Evolutionary conservation across 441 rosid genomes (phyloP).

Genomic region (Dalechampia spathulata): DNA sequence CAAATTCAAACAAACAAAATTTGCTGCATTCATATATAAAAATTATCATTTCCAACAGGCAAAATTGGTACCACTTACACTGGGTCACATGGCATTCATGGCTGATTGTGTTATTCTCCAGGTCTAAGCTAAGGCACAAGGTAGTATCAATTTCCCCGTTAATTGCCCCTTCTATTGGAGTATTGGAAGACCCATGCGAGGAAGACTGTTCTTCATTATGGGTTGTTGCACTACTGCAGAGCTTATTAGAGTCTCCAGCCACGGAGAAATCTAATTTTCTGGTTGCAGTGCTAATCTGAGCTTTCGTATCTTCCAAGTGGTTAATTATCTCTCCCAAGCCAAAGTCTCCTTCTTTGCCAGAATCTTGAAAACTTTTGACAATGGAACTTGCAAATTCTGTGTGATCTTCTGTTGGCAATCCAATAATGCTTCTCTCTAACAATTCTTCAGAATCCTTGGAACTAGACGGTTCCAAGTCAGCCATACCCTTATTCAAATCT

Average conservation of each 20-base stretch:
- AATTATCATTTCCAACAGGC: neutral
- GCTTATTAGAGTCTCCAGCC: neutral
- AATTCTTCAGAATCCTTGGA: neutral
- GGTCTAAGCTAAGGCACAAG: neutral
- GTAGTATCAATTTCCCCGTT: neutral
- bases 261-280: neutral
- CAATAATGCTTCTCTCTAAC: neutral
- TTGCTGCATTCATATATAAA: neutral
- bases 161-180: neutral
- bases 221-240: neutral
- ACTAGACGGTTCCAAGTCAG: neutral
- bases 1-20: neutral
- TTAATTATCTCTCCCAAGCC: neutral
- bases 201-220: neutral
- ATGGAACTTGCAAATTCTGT: neutral
- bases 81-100: neutral
- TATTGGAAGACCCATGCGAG: neutral
- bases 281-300: neutral
- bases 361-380: neutral
- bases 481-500: neutral
- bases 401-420: neutral
- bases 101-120: neutral
- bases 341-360: neutral
- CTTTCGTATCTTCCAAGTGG: neutral
- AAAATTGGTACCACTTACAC: neutral